Conservation (phyloP, 2,329 filamentous ascomycete species). For the Botrytis fragariae region DNA sequence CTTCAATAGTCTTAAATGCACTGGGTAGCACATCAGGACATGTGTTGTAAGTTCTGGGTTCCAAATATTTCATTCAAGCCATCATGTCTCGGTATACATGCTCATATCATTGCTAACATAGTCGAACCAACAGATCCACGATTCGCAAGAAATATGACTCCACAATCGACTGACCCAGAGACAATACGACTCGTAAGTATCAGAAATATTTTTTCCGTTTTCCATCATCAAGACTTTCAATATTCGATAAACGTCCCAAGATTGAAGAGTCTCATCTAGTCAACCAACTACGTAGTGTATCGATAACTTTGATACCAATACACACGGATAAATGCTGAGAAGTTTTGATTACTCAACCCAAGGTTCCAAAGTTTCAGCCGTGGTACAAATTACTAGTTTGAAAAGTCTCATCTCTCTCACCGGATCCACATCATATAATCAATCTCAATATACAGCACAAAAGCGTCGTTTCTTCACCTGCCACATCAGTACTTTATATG, state of each 20-base stretch:
- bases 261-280: too few species aligned
- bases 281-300: background rate
- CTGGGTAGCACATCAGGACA: background rate
- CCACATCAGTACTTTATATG: background rate
- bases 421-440: background rate
- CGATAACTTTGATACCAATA: background rate
- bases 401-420: background rate
- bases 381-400: background rate
- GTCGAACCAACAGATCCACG: background rate
- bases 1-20: background rate
- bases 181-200: background rate
- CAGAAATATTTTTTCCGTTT: accelerated
- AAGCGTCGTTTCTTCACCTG: background rate
- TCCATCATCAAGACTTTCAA: background rate
- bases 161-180: background rate
- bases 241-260: background rate
- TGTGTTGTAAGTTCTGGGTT: background rate
- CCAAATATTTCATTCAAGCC: background rate
- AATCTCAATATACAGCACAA: background rate
- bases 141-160: background rate
- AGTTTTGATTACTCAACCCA: background rate
- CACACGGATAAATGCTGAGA: background rate
- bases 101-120: background rate
- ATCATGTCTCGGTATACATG: background rate
- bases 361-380: background rate